A percentile compares a stretch with the other conserved stretches of the same genome.
phyloP scores from a whole-genome alignment of 225 moss, liverwort and hornwort genomes.

The Polytrichum commune region DNA sequence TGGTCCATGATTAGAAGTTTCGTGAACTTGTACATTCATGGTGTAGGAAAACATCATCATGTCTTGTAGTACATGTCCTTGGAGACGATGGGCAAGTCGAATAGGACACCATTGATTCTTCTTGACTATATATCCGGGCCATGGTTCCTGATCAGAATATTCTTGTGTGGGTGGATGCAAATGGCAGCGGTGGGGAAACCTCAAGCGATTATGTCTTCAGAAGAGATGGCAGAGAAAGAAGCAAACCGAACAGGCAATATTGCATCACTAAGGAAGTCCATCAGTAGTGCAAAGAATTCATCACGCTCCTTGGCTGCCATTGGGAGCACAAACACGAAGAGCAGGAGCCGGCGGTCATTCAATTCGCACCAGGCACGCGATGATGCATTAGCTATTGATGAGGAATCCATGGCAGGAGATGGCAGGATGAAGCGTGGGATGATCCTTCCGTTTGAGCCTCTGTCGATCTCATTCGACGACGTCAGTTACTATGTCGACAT shows the following conservation, averaged over 20 bases:
- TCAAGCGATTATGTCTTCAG: conserved; percentile 64
- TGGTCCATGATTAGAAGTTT: too few species aligned
- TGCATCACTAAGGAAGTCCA: conserved; percentile 13
- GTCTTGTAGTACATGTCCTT: too few species aligned
- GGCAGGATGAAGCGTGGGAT: conserved; percentile 49
- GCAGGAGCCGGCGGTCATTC: conserved; percentile 30
- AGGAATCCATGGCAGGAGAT: conserved; percentile 23
- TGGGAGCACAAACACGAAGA: conserved; percentile 16
- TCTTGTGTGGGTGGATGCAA: neutral
- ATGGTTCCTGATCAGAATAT: too few species aligned
- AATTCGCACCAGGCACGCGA: conserved; percentile 4
- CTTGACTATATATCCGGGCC: too few species aligned
- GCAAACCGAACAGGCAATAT: conserved; percentile 40
- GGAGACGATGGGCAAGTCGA: too few species aligned
- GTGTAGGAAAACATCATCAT: too few species aligned
- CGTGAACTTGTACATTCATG: too few species aligned
- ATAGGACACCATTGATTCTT: too few species aligned
- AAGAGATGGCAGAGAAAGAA: conserved; percentile 47
- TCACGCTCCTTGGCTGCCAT: conserved; percentile 35
- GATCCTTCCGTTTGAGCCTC: conserved; percentile 64
- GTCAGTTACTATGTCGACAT: conserved; percentile 72
- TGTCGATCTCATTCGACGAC: conserved; percentile 69
- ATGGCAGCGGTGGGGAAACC: conserved; percentile 53
- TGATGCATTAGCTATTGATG: conserved; percentile 26
- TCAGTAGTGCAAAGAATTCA: conserved; percentile 8